phyloP scores from a whole-genome alignment of 352 stramenopile species.

The Phytophthora tentaculata region DNA sequence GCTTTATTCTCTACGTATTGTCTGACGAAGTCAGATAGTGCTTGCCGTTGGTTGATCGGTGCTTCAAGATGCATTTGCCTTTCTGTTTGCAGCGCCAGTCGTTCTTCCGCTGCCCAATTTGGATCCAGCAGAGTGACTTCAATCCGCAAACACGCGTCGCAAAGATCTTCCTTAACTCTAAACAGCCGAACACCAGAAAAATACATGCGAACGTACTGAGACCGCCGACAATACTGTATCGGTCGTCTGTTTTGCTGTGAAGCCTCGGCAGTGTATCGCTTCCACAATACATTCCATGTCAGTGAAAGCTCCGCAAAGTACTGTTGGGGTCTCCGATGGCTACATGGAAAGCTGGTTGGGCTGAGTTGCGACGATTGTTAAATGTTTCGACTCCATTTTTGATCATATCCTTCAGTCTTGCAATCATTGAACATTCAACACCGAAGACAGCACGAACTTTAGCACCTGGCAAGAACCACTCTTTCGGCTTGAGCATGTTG shows the following conservation, averaged over 20 bases:
- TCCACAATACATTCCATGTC: background rate
- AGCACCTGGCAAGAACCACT: background rate
- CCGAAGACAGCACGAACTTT: background rate
- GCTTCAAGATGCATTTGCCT: constrained; percentile 7
- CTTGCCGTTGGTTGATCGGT: background rate
- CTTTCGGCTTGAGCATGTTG: background rate
- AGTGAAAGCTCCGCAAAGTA: background rate
- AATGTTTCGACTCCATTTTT: background rate
- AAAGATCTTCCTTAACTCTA: background rate
- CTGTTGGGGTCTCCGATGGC: background rate
- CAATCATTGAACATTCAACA: background rate
- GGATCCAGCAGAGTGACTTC: too few species aligned
- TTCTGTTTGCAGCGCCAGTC: background rate
- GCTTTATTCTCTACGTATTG: background rate
- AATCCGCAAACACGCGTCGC: background rate
- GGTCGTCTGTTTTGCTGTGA: background rate
- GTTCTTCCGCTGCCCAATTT: background rate
- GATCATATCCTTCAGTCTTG: background rate
- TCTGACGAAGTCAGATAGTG: constrained; percentile 3
- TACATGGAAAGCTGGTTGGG: background rate
- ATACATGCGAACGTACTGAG: background rate
- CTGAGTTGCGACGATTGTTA: background rate
- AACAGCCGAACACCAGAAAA: background rate
- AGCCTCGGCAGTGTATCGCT: background rate
- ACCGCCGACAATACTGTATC: background rate